Evolutionary conservation across 1,284 basidiomycete species (phyloP).

Genomic region (Malassezia psittaci): DNA sequence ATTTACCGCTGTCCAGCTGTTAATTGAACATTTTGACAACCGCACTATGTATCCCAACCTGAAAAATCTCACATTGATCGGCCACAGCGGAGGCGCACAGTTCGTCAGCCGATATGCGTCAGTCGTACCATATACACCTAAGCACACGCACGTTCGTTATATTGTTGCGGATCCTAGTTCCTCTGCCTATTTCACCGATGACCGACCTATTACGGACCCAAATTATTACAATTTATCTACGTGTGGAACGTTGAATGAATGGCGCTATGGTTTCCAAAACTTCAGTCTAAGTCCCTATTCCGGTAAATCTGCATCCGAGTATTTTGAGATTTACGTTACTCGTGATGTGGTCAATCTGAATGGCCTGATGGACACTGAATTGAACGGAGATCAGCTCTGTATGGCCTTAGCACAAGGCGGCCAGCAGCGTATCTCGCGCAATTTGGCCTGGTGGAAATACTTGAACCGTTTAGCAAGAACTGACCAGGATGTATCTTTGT

Average conservation of each 20-base stretch:
- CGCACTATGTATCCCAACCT: constrained; percentile 23
- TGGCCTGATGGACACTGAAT: constrained; percentile 20
- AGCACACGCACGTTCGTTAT: constrained; percentile 22
- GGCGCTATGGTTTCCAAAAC: constrained; percentile 24
- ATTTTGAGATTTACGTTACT: constrained; percentile 22
- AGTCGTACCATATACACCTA: constrained; percentile 4
- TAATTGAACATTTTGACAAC: constrained; percentile 22
- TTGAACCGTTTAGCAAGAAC: constrained; percentile 25
- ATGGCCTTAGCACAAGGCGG: constrained; percentile 30
- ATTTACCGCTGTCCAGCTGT: constrained; percentile 22
- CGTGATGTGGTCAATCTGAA: constrained; percentile 32
- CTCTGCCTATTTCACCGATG: constrained; percentile 29
- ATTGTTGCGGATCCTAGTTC: constrained; percentile 31
- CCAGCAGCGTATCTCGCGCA: constrained; percentile 17
- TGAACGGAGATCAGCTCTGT: constrained; percentile 31
- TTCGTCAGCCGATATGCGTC: constrained; percentile 27
- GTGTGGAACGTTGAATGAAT: constrained; percentile 27
- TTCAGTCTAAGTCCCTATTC: constrained; percentile 4
- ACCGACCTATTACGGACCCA: constrained; percentile 22
- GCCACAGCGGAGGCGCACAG: constrained; percentile 37
- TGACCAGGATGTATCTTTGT: constrained; percentile 6
- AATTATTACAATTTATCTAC: constrained; percentile 3
- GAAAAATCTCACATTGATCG: constrained; percentile 33
- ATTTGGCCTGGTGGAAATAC: constrained; percentile 37
- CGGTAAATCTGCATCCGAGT: neutral